phyloP scores from a whole-genome alignment of 106 monocot species.

The Phalaenopsis equestris region DNA sequence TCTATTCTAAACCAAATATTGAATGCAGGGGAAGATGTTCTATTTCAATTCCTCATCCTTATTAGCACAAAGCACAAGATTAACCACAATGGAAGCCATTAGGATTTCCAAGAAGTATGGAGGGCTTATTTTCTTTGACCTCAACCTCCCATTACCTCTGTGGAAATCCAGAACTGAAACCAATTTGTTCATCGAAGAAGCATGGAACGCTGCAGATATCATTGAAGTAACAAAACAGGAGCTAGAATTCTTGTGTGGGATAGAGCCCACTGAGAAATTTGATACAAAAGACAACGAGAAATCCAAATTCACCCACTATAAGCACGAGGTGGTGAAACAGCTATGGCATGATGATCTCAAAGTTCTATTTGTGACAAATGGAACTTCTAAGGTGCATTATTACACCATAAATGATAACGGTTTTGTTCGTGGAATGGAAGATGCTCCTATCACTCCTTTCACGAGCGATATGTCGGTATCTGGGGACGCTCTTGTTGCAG shows the following conservation, averaged over 20 bases:
- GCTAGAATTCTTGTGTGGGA: constrained; percentile 65
- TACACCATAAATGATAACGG: constrained; percentile 61
- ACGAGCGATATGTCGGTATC: constrained; percentile 79
- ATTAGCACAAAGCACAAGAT: constrained; percentile 43
- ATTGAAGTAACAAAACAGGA: constrained; percentile 87
- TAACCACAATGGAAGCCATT: constrained; percentile 50
- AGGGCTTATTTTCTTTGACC: constrained; percentile 62
- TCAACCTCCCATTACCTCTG: constrained; percentile 66
- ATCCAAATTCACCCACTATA: constrained; percentile 64
- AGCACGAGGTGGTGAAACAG: constrained; percentile 36
- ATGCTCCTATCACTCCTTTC: constrained; percentile 75
- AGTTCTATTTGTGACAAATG: constrained; percentile 78
- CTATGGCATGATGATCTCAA: constrained; percentile 79
- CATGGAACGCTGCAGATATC: constrained; percentile 63
- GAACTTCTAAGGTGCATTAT: constrained; percentile 85
- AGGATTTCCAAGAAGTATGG: constrained; percentile 54
- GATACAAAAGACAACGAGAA: constrained; percentile 63
- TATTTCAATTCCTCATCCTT: constrained; percentile 82
- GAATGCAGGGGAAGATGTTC: constrained; percentile 85
- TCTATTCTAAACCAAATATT: background rate
- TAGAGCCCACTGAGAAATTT: constrained; percentile 50
- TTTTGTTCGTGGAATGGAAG: constrained; percentile 76
- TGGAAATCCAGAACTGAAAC: constrained; percentile 73
- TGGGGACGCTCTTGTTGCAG: constrained; percentile 85
- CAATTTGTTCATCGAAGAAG: constrained; percentile 37